Conservation (phyloP, 2,329 filamentous ascomycete genomes). For the Pleoardoris graminearum region DNA sequence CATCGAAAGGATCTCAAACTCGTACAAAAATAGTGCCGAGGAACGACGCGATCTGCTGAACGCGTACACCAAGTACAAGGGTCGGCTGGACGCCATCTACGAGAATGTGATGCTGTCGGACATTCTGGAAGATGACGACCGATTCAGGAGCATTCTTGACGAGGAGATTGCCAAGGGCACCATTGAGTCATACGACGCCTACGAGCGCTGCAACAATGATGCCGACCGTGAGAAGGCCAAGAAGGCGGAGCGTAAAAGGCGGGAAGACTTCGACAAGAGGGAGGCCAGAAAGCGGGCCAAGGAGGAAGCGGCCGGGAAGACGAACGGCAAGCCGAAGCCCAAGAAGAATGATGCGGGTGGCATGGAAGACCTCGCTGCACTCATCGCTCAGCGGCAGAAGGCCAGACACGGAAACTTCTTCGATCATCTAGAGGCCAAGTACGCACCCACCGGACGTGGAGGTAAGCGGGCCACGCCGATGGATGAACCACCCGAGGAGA, state of each 20-base stretch:
- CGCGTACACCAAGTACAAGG: conserved; percentile 73
- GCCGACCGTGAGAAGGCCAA: conserved; percentile 35
- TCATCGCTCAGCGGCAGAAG: conserved; percentile 44
- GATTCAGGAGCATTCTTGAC: conserved; percentile 81
- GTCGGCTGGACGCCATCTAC: conserved; percentile 77
- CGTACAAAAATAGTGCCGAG: conserved; percentile 86
- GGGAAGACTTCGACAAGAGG: conserved; percentile 54
- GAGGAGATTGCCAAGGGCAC: conserved; percentile 72
- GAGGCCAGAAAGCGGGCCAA: conserved; percentile 50
- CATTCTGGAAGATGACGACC: conserved; percentile 78
- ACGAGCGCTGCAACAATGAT: conserved; percentile 67
- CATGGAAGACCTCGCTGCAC: conserved; percentile 41
- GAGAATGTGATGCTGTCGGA: conserved; percentile 85
- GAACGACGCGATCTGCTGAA: conserved; percentile 77
- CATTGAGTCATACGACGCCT: conserved; percentile 68
- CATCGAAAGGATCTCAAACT: conserved; percentile 73
- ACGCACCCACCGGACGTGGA: conserved; percentile 43
- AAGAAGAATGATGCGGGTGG: conserved; percentile 38
- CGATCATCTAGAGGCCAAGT: conserved; percentile 40
- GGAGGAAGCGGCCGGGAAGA: conserved; percentile 67
- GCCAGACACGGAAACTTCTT: conserved; percentile 42
- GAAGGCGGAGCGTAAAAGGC: conserved; percentile 40
- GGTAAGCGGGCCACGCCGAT: conserved; percentile 51
- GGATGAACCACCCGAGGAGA: conserved; percentile 66
- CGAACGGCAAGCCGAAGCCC: conserved; percentile 56